Base-by-base conservation (phyloP, 2,329 filamentous ascomycete genomes). In the Cytospora schulzeri region DNA sequence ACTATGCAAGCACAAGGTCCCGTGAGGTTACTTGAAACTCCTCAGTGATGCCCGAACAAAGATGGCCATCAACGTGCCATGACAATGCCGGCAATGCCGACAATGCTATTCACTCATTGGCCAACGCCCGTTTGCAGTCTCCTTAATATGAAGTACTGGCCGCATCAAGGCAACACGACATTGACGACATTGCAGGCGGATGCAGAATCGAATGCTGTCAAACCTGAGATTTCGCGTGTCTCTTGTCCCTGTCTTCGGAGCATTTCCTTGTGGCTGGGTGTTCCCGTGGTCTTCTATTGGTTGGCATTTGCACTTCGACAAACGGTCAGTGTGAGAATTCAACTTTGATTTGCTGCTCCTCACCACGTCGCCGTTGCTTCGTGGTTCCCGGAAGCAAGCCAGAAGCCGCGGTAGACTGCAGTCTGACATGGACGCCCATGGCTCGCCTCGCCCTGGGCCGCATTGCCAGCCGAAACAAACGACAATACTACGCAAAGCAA, bases 141-240 rank as follows among this genome's bases (percentile, higher is more conserved):
- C 65, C 41, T 63, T 57, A 26, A 51, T 56, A 60, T 62, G n/a
- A 50, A 50, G 48, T n/a, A 41, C 38, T 45, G 51, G 28, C 45
- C 38, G 61, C 48, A 53, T 64, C 61, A 33, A 26, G 50, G 69
- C 68, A 60, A 61, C 66, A 70, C 70, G 63, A 56, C 69, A 67
- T 69, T 61, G 61, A 70, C 70, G 63, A 59, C 69, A 65, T 68
- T 61, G 62, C 59, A 51, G 38, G 19, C 67, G 61, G 59, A 55
- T 58, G 63, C 64, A 60, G 51, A 60, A 67, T 69, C 69, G 68
- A 55, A 71, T 67, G 70, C 68, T 68, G 70, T 69, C 67, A 66
- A 64, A 71, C 68, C 62, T 64, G 58, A 72, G 70, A 71, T 71
- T 69, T 67, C 63, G 61, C 68, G 54, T 70, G 68, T 69, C 67